These are phyloP conservation scores for Cryphonectria radicalis DNA, from an alignment of 2,329 filamentous ascomycete species.

Conservation along the genomic window DNA sequence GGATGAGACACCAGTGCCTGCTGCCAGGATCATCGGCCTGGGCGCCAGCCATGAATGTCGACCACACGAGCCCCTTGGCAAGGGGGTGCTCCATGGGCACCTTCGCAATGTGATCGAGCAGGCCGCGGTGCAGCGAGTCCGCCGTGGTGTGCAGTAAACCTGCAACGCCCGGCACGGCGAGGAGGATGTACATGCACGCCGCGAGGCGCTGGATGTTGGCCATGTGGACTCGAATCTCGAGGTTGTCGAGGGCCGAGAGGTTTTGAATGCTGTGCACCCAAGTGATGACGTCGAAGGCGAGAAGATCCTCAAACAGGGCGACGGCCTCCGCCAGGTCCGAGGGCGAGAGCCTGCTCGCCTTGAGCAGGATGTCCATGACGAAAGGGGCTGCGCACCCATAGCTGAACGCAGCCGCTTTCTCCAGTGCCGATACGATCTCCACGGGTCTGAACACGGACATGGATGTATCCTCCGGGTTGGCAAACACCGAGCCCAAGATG, in stretches of 20 bases:
- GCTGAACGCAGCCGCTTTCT: conserved; percentile 48
- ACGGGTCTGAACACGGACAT: conserved; percentile 42
- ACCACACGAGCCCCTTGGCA: conserved; percentile 62
- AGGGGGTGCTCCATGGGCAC: conserved; percentile 55
- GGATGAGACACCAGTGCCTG: conserved; percentile 54
- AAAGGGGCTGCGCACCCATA: conserved; percentile 53
- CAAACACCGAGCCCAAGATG: conserved; percentile 51
- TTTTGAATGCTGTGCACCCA: conserved; percentile 46
- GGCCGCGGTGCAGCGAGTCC: conserved; percentile 47
- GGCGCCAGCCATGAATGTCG: conserved; percentile 59
- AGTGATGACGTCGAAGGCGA: conserved; percentile 44
- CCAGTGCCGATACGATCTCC: conserved; percentile 44
- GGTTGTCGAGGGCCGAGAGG: conserved; percentile 41
- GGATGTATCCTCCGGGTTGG: conserved; percentile 26
- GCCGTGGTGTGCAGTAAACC: background rate
- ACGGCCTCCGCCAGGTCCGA: conserved; percentile 36
- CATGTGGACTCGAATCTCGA: conserved; percentile 45
- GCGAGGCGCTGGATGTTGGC: conserved; percentile 49
- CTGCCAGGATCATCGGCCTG: conserved; percentile 49
- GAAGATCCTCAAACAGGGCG: conserved; percentile 43
- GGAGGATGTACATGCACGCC: conserved; percentile 51
- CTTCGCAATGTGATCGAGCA: conserved; percentile 51
- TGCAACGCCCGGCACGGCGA: conserved; percentile 38
- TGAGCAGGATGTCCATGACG: conserved; percentile 49
- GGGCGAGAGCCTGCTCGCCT: conserved; percentile 46